Evolutionary conservation across 2,329 filamentous ascomycete species (phyloP), one percentile per base, ranked within the genome.

Genomic region (Helicocarpus griseus): DNA sequence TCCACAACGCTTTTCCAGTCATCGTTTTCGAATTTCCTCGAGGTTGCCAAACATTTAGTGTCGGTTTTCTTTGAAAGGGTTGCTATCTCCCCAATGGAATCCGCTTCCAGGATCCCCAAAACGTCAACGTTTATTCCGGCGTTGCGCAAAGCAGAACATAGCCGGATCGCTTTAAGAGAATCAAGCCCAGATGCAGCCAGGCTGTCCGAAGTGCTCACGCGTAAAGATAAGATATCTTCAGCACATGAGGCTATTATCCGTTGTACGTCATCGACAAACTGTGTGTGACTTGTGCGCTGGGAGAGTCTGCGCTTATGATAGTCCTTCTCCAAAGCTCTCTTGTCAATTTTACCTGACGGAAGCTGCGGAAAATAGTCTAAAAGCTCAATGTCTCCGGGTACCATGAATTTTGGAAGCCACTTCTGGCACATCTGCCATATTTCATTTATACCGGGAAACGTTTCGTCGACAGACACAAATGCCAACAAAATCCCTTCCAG

Each of bases 401-500:
- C 70, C 90, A 95, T 95, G 63, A 84, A 93, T 3, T 76, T 74
- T 0, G 89, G 88, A 1, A 96, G 74, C 87, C 89, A 95, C 48
- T 76, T 74, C 48, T 75, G 76, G 66, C 88, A 95, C 4, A 74
- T 77, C 14, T 74, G 63, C 29, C 79, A 61, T 9, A 95, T 71
- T 11, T 66, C 56, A 26, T 65, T 64, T 31, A 64, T 66, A 17
- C 68, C 70, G 53, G 72, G 59, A 5, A 64, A 61, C 5, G 60
- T 56, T 2, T 66, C 59, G 33, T 80, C 77, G 1, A 78, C 70
- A 4, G 83, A 78, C 56, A 85, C 87, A 62, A 91, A 95, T 0
- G 82, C 79, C 11, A 95, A 78, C n/a, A 96, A 69, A 3, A 77
- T 78, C 5, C 83, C 82, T 2, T 77, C 73, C 26, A 89, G 70